Base-by-base conservation (phyloP, 2,329 filamentous ascomycete species). In the Stagonosporopsis chrysanthemi region DNA sequence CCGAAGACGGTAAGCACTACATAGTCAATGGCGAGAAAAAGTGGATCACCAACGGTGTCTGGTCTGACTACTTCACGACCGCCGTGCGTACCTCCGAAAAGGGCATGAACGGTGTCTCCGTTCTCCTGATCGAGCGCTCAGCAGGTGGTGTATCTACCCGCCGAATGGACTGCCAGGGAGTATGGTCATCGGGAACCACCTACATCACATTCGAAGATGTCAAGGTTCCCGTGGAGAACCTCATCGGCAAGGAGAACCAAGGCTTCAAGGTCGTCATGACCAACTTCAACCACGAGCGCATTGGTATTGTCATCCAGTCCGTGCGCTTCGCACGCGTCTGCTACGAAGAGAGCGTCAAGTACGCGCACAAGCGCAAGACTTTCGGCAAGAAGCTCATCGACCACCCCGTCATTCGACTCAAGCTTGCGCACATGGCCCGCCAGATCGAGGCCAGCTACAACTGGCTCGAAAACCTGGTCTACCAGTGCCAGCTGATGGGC, bases 1-100 rank as follows among this genome's bases (percentile, higher is more conserved):
- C 86, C 62, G 90, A 95, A 68, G 95, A 99, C 71, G 95, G 95
- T 73, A 98, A 98, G 83, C 92, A 98, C 81, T 99, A 96, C 80
- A 98, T 98, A 67, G 95, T 99, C 79, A 99, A 98, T 74, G 95
- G 95, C 52, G 94, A 97, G 86, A 98, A 99, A 90, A 99, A 99
- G 82, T 98, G 95, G 94, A 98, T 98, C 78, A 98, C 94, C 71
- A 99, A 99, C 80, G 95, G 95, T 72, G 87, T 97, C 72, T 97
- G 92, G 92, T 86, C 84, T 61, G 95, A 99, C 78, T 99, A 98
- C 82, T 98, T 98, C 83, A 98, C 95, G 52, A 96, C 91, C 14
- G 95, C 94, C 24, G 95, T 99, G 36, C 89, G 95, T 59, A 99
- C 95, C 6, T 92, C 90, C 63, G 89, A 88, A 31, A 82, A 86